A percentile compares a stretch with the other conserved stretches of the same genome.
phyloP scores from a whole-genome alignment of 352 stramenopile species.

The Phytophthora cactorum region DNA sequence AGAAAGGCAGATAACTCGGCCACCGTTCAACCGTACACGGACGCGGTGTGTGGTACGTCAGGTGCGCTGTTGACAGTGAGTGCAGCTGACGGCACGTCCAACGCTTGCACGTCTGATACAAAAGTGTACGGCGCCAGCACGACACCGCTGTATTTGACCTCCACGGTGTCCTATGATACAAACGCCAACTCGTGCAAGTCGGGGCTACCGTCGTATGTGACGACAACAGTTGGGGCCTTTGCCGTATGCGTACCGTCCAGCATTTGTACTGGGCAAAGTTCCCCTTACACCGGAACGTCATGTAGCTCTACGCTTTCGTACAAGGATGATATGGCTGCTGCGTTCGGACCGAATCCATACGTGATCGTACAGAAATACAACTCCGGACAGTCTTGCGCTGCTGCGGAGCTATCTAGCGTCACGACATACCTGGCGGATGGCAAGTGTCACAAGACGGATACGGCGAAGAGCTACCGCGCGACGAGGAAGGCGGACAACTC shows the following conservation, averaged over 20 bases:
- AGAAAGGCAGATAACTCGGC: background rate
- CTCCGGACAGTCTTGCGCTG: background rate
- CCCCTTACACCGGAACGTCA: background rate
- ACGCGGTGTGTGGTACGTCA: conserved; percentile 3
- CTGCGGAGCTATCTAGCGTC: background rate
- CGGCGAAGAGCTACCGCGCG: background rate
- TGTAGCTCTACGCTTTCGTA: conserved; percentile 6
- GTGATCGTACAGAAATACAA: conserved; percentile 14
- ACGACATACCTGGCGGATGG: conserved; percentile 21
- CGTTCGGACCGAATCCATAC: conserved; percentile 7
- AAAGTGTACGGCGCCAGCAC: conserved; percentile 4
- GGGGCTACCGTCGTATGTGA: background rate
- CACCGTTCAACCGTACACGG: background rate
- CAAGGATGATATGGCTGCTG: conserved; percentile 3
- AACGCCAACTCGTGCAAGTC: background rate
- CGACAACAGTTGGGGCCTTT: background rate
- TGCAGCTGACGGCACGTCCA: background rate
- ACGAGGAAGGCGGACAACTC: background rate
- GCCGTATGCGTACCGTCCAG: background rate
- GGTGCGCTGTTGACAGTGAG: background rate
- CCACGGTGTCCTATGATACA: conserved; percentile 1
- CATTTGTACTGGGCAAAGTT: background rate
- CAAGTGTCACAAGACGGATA: conserved; percentile 11
- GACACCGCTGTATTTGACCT: conserved; percentile 1
- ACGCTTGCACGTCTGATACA: conserved; percentile 6